Base-by-base conservation (phyloP, 176 grass and related monocot genomes). In the Oryza australiensis region DNA sequence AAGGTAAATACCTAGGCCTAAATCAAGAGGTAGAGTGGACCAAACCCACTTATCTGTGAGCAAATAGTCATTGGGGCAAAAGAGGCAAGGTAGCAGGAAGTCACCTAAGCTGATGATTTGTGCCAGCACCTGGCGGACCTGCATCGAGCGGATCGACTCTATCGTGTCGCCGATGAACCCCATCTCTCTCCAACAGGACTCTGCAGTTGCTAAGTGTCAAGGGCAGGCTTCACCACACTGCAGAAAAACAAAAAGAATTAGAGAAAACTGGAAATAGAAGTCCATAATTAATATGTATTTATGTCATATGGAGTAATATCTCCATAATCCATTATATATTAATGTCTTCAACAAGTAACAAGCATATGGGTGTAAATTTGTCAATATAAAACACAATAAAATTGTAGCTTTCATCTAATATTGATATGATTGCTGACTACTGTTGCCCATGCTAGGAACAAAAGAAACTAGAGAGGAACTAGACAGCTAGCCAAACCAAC, bases 21-120 rank as follows among this genome's bases (percentile, higher is more conserved):
- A 53, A 84, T 14, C 38, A 57, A 59, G 73, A 77, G 38, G 16
- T 45, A 66, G 2, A 62, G 0, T 26, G 16, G 64, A 6, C 33
- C 73, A 12, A 3, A 59, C 34, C n/a, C 62, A 13, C 76, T 26
- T 5, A 66, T 45, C 12, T 65, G 24, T 15, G 11, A 26, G 45
- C 59, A 57, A 23, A 63, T 70, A 2, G 18, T 26, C 33, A 22
- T 1, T 68, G 9, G 11, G 24, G 5, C 9, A 48, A 12, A 76
- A 76, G 67, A 26, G 22, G 8, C 30, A 3, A 5, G 62, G 41
- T 3, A 73, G 46, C 16, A 68, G 59, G 38, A 28, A 26, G n/a
- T 84, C 75, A 96, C 93, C 90, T 40, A 93, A 72, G 82, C 90
- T 96, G 83, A 96, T 72, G 73, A 96, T 90, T 75, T 96, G 88